Evolutionary conservation across 441 rosid species (phyloP).

Genomic region (Melastoma candidum): DNA sequence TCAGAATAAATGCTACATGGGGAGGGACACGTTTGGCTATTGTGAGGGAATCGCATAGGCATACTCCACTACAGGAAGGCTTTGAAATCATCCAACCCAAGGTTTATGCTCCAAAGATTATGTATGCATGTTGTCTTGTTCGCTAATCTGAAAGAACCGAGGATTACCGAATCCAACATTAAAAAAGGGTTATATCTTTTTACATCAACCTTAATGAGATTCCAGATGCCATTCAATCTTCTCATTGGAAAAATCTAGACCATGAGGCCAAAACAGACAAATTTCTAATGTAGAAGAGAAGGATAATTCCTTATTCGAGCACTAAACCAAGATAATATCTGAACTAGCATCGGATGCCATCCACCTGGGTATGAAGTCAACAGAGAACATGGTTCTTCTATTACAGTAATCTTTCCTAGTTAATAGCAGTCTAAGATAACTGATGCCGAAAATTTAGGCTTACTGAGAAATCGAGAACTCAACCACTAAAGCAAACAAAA

Average conservation of each 20-base stretch:
- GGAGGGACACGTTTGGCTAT: not conserved
- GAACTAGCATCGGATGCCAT: no score
- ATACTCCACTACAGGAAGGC: conserved; percentile 1
- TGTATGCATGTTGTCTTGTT: not conserved
- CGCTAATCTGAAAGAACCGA: not conserved
- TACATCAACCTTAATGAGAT: not conserved
- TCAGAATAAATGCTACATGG: conserved; percentile 3
- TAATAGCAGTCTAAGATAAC: not conserved
- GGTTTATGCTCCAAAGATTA: conserved; percentile 3
- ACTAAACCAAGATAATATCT: no score
- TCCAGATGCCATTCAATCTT: no score
- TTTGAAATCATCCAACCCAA: not conserved
- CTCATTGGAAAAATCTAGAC: no score
- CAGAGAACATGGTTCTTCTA: no score
- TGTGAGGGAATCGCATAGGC: conserved; percentile 3
- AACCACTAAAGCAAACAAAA: not conserved
- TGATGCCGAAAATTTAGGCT: not conserved
- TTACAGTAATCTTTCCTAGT: no score
- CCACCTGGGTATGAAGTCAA: no score
- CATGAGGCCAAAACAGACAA: no score
- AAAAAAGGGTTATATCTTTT: not conserved
- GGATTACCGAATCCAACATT: not conserved
- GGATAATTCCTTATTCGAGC: no score
- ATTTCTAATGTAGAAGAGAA: no score
- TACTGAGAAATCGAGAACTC: not conserved